A percentile compares a stretch with the other conserved stretches of the same genome.
Conservation (phyloP, 345 rosid species). For the Excoecaria cochinchinensis region DNA sequence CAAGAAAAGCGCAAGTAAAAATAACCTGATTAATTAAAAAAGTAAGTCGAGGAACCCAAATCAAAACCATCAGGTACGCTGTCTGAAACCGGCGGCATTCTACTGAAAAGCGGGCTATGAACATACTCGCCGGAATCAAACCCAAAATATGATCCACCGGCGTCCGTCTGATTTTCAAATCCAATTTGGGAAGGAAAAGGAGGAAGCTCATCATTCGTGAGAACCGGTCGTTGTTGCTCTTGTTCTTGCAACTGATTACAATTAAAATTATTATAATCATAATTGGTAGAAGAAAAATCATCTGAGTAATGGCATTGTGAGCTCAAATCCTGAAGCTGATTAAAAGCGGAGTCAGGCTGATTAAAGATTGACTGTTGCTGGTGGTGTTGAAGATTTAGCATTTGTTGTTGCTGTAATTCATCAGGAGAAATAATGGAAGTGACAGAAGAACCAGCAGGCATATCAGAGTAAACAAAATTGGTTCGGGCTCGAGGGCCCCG, state of each 20-base stretch:
- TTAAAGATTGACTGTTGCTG: constrained; percentile 4
- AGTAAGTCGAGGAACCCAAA: constrained; percentile 53
- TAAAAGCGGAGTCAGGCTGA: constrained; percentile 21
- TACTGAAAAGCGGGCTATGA: constrained; percentile 81
- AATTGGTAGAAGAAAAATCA: constrained; percentile 1
- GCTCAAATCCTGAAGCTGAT: constrained; percentile 15
- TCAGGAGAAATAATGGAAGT: constrained; percentile 74
- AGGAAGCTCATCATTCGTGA: constrained; percentile 41
- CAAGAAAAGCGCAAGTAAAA: not conserved
- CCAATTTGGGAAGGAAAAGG: constrained; percentile 47
- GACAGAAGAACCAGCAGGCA: constrained; percentile 72
- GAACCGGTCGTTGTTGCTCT: not conserved
- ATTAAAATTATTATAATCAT: not conserved
- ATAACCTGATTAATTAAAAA: constrained; percentile 7
- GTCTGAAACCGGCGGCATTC: constrained; percentile 82
- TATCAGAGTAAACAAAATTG: constrained; percentile 78
- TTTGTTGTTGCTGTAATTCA: constrained; percentile 28
- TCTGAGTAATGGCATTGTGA: constrained; percentile 6
- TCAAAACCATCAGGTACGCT: constrained; percentile 52
- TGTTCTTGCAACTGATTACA: not conserved
- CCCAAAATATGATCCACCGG: constrained; percentile 33
- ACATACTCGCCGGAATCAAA: constrained; percentile 55
- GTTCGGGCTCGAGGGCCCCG: constrained; percentile 75
- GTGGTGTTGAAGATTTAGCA: not conserved
- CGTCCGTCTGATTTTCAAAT: constrained; percentile 26